These are phyloP conservation scores for Rosa lucieae DNA, from an alignment of 306 rosid species.

Conservation along the genomic window DNA sequence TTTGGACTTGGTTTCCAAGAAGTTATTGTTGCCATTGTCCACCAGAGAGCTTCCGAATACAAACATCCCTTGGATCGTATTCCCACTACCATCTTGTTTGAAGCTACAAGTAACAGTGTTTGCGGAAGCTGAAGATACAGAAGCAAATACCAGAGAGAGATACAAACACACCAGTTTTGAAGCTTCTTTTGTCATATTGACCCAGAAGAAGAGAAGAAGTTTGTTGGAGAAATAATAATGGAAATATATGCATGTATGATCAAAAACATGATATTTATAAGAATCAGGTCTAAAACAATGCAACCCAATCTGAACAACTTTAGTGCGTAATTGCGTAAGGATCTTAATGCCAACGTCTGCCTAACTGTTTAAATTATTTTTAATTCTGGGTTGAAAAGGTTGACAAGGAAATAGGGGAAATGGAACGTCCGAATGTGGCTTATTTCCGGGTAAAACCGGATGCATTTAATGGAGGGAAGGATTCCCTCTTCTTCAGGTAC, in stretches of 20 bases:
- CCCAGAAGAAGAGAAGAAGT: neutral
- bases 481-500: neutral
- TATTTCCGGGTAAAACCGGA: neutral
- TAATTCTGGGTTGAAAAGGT: neutral
- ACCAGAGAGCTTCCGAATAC: slow-evolving; percentile 59
- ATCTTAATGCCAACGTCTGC: neutral
- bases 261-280: too few relatives aligned
- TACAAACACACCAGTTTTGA: neutral
- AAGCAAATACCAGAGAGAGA: neutral
- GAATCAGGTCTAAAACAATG: neutral
- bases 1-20: slow-evolving; percentile 31
- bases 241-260: neutral
- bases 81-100: neutral
- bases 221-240: neutral
- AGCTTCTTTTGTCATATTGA: neutral
- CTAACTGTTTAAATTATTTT: neutral
- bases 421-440: neutral
- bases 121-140: neutral
- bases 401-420: neutral
- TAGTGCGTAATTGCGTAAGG: too few relatives aligned
- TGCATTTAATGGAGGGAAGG: neutral
- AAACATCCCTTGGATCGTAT: slow-evolving; percentile 39
- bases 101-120: neutral
- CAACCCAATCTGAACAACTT: neutral
- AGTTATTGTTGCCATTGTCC: slow-evolving; percentile 57